These are phyloP conservation scores for Phaffia tasmanica DNA, from an alignment of 768 basidiomycete genomes.

Conservation along the genomic window DNA sequence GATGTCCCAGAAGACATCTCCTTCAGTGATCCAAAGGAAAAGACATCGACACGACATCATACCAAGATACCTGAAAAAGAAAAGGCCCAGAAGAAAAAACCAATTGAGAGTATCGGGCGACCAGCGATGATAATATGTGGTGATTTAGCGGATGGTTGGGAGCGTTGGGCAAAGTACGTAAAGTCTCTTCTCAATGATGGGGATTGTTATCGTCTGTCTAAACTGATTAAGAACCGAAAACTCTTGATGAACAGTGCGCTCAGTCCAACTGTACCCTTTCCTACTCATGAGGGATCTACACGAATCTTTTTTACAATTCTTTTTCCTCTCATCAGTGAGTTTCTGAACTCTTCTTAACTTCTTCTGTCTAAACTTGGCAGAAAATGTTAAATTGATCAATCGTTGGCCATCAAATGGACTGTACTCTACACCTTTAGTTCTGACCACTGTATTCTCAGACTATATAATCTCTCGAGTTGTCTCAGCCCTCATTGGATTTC, in stretches of 20 bases:
- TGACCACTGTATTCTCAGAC: conserved; percentile 35
- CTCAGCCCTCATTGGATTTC: conserved; percentile 38
- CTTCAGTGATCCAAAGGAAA: not conserved
- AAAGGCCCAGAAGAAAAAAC: conserved; percentile 32
- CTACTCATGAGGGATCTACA: not conserved
- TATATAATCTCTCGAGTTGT: conserved; percentile 35
- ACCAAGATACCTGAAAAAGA: conserved; percentile 7
- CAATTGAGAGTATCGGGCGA: conserved; percentile 36
- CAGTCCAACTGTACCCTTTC: conserved; percentile 40
- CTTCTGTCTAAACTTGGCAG: conserved; percentile 36
- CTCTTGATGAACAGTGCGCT: conserved; percentile 35
- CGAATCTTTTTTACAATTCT: conserved; percentile 11
- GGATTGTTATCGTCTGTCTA: not conserved
- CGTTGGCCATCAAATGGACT: conserved; percentile 24
- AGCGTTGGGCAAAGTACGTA: conserved; percentile 39
- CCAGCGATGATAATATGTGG: conserved; percentile 39
- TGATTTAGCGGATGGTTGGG: conserved; percentile 42
- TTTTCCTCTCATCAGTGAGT: conserved; percentile 21
- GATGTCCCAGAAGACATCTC: conserved; percentile 27
- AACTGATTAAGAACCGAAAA: not conserved
- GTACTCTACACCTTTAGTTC: conserved; percentile 26
- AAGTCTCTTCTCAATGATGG: not conserved
- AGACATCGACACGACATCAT: not conserved
- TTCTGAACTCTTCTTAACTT: conserved; percentile 22
- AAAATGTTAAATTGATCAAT: conserved; percentile 33